Base-by-base conservation (phyloP, 306 rosid species). In the Trifolium dubium region DNA sequence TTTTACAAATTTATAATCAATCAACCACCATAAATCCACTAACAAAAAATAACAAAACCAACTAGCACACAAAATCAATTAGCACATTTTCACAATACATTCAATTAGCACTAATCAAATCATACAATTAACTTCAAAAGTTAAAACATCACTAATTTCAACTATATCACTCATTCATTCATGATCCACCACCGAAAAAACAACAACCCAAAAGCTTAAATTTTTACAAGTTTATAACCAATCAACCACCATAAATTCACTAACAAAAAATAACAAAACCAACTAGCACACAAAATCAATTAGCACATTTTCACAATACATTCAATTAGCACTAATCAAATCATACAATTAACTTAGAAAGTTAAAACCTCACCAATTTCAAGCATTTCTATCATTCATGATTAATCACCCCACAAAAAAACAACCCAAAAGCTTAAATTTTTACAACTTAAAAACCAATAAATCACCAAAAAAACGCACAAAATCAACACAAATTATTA, bases 51-150 rank as follows among this genome's bases (percentile, higher is more conserved):
- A 23, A 23, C 1, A 23, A 23, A 23, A 23, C 1, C 23, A 23
- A 23, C 23, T 23, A 23, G 23, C 23, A 23, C 13, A 23, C 32
- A 39, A 12, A 43, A 64, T 64, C 34, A 40, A 44, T 75, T 65
- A 54, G 67, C 28, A 17, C 39, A 60, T 8, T 31, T 55, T 55
- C 32, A 19, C 59, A 65, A 11, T 3, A 73, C 0, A 65, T 28
- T 23, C 43, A 47, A 73, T 59, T 5, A 61, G 13, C 67, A 73
- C 12, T 51, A 11, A 51, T 46, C 71, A 74, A 28, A 39, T 69
- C 64, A 75, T 64, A 39, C 34, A 41, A 1, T 64, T 18, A 18
- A 37, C 30, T 39, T 37, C 37, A 74, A 13, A 59, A 44, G 18
- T 1, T 13, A 14, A 59, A 59, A 54, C 17, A 67, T 53, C n/a